Percentiles rank a stretch among this genome's conserved stretches.
These are phyloP conservation scores for Meripilus lineatus DNA, from an alignment of 1,284 basidiomycete genomes.

Conservation along the genomic window DNA sequence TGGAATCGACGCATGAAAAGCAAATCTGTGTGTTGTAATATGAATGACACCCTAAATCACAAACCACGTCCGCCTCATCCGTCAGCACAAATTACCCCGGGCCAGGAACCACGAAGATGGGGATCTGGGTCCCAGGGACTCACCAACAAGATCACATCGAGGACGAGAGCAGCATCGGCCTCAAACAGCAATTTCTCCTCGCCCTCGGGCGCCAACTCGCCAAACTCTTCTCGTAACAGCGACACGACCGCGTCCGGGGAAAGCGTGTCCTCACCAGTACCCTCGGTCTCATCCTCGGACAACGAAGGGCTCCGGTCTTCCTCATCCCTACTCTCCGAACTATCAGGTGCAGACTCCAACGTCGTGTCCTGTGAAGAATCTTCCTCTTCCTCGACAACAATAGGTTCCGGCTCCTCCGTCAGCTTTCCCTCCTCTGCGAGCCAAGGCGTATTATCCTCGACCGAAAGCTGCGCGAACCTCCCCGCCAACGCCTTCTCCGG, in stretches of 20 bases:
- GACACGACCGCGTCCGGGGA: slow-evolving; percentile 34
- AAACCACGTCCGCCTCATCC: no score
- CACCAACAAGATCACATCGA: slow-evolving; percentile 47
- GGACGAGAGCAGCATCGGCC: slow-evolving; percentile 44
- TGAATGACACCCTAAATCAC: slow-evolving; percentile 64
- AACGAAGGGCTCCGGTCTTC: neutral
- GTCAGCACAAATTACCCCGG: no score
- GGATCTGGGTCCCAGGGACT: no score
- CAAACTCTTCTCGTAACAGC: slow-evolving; percentile 44
- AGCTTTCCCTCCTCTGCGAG: slow-evolving; percentile 15
- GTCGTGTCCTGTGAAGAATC: slow-evolving; percentile 5
- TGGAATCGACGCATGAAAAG: slow-evolving; percentile 62
- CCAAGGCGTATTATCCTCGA: slow-evolving; percentile 26
- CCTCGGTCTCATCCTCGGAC: slow-evolving; percentile 20
- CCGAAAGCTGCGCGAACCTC: slow-evolving; percentile 33
- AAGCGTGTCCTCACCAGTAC: slow-evolving; percentile 22
- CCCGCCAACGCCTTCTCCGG: slow-evolving; percentile 30
- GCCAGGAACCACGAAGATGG: no score
- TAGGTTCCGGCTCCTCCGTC: slow-evolving; percentile 23
- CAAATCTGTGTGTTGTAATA: slow-evolving; percentile 58
- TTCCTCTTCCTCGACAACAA: slow-evolving; percentile 15
- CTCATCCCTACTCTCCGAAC: slow-evolving; percentile 3
- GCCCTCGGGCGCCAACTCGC: slow-evolving; percentile 34
- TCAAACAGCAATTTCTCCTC: slow-evolving; percentile 49
- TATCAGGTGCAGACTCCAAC: slow-evolving; percentile 4